Percentiles rank a stretch among this genome's conserved stretches.
These are phyloP conservation scores for Panaeolus papilionaceus DNA, from an alignment of 768 basidiomycete species.

Conservation along the genomic window DNA sequence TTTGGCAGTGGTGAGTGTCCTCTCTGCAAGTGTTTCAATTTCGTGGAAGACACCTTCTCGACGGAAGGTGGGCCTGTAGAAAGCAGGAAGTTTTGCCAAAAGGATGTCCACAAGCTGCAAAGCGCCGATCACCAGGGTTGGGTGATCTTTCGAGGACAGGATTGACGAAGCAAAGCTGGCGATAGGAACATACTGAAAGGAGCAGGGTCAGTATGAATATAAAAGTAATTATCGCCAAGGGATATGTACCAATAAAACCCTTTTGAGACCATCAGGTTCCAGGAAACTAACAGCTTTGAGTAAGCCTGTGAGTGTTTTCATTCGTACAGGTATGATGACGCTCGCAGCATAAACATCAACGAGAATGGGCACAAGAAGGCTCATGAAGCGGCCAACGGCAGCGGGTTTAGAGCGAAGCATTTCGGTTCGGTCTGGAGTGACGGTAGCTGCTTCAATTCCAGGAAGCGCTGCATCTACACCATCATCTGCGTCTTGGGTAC, in stretches of 20 bases:
- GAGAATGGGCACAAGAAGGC: constrained; percentile 88
- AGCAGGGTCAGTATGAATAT: constrained; percentile 16
- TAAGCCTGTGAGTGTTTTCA: constrained; percentile 87
- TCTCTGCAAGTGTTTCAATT: constrained; percentile 77
- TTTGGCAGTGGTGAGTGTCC: constrained; percentile 59
- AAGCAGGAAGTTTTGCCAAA: constrained; percentile 78
- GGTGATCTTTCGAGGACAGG: constrained; percentile 90
- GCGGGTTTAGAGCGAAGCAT: constrained; percentile 74
- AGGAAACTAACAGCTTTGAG: constrained; percentile 93
- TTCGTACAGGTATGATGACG: constrained; percentile 84
- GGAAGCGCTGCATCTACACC: constrained; percentile 38
- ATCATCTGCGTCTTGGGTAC: constrained; percentile 50
- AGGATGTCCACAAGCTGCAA: constrained; percentile 94
- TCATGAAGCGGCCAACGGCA: constrained; percentile 87
- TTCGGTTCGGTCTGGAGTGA: constrained; percentile 66
- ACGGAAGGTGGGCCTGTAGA: constrained; percentile 89
- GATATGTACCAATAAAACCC: constrained; percentile 74
- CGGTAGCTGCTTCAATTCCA: constrained; percentile 34
- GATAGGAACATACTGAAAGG: constrained; percentile 83
- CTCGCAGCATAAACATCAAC: constrained; percentile 99
- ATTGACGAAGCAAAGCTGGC: constrained; percentile 96
- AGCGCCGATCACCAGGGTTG: constrained; percentile 84
- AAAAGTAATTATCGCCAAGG: constrained; percentile 12
- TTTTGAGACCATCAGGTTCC: constrained; percentile 74
- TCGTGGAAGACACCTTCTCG: constrained; percentile 98